Conservation (phyloP, 1,284 basidiomycete species). For the Cutaneotrichosporon dermatis region DNA sequence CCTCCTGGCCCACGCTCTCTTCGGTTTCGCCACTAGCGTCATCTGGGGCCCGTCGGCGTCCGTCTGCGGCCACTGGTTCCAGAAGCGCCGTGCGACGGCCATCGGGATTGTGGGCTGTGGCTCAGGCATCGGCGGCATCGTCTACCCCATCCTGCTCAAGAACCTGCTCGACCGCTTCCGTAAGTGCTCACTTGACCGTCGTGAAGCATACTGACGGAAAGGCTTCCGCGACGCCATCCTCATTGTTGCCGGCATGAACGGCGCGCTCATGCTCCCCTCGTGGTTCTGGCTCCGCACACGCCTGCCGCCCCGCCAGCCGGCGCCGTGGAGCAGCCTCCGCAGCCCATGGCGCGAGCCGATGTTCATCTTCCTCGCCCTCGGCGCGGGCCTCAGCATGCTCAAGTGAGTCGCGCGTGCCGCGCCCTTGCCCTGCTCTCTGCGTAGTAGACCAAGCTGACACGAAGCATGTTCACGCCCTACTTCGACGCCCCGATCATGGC, state of each 20-base stretch:
- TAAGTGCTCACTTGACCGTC: too few species aligned
- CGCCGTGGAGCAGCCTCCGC: conserved; percentile 14
- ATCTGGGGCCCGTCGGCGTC: conserved; percentile 42
- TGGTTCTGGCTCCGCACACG: conserved; percentile 24
- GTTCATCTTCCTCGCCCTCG: conserved; percentile 34
- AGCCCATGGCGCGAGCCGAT: conserved; percentile 29
- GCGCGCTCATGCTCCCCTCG: conserved; percentile 21
- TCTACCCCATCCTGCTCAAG: conserved; percentile 42
- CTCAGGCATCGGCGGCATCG: conserved; percentile 39
- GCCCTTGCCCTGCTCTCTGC: too few species aligned
- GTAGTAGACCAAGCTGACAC: too few species aligned
- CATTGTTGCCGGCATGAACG: conserved; percentile 22
- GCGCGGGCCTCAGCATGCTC: conserved; percentile 30
- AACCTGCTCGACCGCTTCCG: background rate
- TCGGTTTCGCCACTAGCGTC: conserved; percentile 35
- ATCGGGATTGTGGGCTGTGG: conserved; percentile 43
- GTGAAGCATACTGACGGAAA: too few species aligned
- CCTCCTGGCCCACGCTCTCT: conserved; percentile 38
- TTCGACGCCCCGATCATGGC: conserved; percentile 20
- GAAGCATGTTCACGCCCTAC: conserved; percentile 22
- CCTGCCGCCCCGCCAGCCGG: conserved; percentile 16
- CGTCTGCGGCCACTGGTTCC: conserved; percentile 45
- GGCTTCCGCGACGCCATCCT: conserved; percentile 22
- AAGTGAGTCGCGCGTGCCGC: conserved; percentile 7
- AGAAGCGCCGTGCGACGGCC: conserved; percentile 32